These are phyloP conservation scores for Colletotrichum liaoningense DNA, from an alignment of 2,329 filamentous ascomycete species.

Conservation along the genomic window DNA sequence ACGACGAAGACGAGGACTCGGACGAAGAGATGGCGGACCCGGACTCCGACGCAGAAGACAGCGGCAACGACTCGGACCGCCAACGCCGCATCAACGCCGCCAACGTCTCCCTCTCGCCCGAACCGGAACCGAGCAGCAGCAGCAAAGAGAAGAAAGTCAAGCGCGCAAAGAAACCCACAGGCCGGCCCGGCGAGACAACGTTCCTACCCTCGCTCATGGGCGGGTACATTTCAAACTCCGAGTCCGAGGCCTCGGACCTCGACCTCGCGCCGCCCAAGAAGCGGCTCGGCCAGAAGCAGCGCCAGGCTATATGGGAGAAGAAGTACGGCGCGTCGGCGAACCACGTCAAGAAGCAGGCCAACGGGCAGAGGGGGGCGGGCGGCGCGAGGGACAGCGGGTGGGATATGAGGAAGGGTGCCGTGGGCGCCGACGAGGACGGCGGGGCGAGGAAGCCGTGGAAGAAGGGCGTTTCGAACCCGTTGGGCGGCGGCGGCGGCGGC, in stretches of 20 bases:
- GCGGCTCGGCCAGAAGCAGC: slow-evolving; percentile 79
- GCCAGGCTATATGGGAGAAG: slow-evolving; percentile 83
- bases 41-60: slow-evolving; percentile 44
- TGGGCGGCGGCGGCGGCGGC: slow-evolving; percentile 35
- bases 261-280: slow-evolving; percentile 78
- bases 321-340: slow-evolving; percentile 80
- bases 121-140: slow-evolving; percentile 35
- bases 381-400: slow-evolving; percentile 62
- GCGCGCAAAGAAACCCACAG: slow-evolving; percentile 25
- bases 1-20: slow-evolving; percentile 38
- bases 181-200: slow-evolving; percentile 57
- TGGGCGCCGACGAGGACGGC: slow-evolving; percentile 53
- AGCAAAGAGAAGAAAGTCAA: slow-evolving; percentile 48
- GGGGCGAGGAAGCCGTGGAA: slow-evolving; percentile 61
- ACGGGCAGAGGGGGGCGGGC: slow-evolving; percentile 42
- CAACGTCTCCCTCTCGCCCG: slow-evolving; percentile 44
- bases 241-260: slow-evolving; percentile 72
- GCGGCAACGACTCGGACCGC: slow-evolving; percentile 37
- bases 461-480: slow-evolving; percentile 57
- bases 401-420: slow-evolving; percentile 68
- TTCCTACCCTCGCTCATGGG: slow-evolving; percentile 83
- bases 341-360: slow-evolving; percentile 62
- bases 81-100: slow-evolving; percentile 39
- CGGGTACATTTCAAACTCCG: slow-evolving; percentile 83
- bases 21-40: slow-evolving; percentile 46